Evolutionary conservation across 768 basidiomycete species (phyloP), one percentile per base, ranked within the genome.

Genomic region (Leccinum broughii): DNA sequence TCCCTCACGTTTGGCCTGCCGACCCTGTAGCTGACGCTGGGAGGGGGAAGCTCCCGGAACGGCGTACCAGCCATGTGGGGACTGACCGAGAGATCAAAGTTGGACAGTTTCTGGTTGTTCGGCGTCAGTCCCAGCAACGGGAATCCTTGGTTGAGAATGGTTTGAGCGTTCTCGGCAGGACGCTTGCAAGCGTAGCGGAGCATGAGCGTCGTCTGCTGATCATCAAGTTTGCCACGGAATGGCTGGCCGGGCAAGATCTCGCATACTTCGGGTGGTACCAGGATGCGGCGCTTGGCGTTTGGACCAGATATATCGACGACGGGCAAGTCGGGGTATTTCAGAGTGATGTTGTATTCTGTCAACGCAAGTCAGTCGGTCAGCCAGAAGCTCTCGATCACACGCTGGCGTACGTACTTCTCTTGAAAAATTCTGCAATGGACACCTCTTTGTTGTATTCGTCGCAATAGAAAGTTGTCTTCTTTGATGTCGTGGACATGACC

Each of bases 221-320:
- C 83, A 57, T 72, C 80, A 2, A 92, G 83, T 59, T 80, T 84
- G 6, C 83, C 87, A 22, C 80, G 79, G 77, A 83, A 89, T 0
- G 86, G 77, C 62, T 83, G 83, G 7, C 85, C 85, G 0, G 80
- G 72, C 10, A 78, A 70, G 54, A 93, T 88, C 24, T 82, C 75
- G 75, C 90, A 92, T 1, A 93, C 54, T 69, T 93, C 90, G 1
- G 88, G 84, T 0, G 90, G 90, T 1, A 91, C 72, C 65, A 71
- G 83, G 48, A 70, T 72, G 1, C 77, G 62, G 34, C 63, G 65
- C 35, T 65, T 63, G 30, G 75, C 51, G 39, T 69, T 67, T 55
- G 39, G 62, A 54, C 64, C 82, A 64, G 62, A 77, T 7, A 89
- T 81, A 60, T 88, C 82, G 44, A 89, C 79, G 10, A 88, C 77